A percentile compares a stretch with the other conserved stretches of the same genome.
Conservation (phyloP, 208 protist genomes). For the Herpetomonas samuelpessoai region DNA sequence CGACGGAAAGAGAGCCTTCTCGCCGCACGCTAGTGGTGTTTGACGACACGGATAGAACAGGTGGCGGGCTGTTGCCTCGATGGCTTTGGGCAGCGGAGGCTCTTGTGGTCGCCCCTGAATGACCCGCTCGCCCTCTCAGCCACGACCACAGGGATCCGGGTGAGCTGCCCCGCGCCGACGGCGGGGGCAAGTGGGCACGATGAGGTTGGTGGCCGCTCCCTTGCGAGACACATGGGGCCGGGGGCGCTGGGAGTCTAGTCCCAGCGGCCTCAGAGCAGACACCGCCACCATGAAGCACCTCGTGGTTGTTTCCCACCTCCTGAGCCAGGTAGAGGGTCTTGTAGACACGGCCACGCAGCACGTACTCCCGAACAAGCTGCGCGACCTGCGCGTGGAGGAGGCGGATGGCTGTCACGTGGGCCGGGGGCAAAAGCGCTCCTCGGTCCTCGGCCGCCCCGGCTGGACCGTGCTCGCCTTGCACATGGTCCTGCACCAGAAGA, state of each 20-base stretch:
- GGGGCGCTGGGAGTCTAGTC: no score
- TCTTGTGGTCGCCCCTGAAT: no score
- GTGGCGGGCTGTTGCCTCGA: no score
- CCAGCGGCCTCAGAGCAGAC: neutral
- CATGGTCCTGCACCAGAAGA: neutral
- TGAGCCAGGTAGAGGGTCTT: slow-evolving; percentile 38
- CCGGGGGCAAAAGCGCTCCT: neutral
- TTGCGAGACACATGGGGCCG: no score
- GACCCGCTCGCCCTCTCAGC: no score
- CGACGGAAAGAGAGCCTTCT: neutral
- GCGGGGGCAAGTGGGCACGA: no score
- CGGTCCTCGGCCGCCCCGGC: neutral
- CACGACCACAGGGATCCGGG: no score
- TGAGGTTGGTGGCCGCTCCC: no score
- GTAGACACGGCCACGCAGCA: slow-evolving; percentile 66
- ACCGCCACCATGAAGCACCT: neutral
- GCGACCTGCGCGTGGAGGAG: slow-evolving; percentile 47
- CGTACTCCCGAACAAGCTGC: slow-evolving; percentile 62
- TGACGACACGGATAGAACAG: no score
- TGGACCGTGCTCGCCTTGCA: neutral
- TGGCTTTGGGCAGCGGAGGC: no score
- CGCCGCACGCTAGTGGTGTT: no score
- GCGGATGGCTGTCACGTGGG: slow-evolving; percentile 19
- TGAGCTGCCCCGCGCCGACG: no score
- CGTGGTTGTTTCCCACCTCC: slow-evolving; percentile 22